Conservation (phyloP, 2,329 filamentous ascomycete genomes). For the Fusarium udum region DNA sequence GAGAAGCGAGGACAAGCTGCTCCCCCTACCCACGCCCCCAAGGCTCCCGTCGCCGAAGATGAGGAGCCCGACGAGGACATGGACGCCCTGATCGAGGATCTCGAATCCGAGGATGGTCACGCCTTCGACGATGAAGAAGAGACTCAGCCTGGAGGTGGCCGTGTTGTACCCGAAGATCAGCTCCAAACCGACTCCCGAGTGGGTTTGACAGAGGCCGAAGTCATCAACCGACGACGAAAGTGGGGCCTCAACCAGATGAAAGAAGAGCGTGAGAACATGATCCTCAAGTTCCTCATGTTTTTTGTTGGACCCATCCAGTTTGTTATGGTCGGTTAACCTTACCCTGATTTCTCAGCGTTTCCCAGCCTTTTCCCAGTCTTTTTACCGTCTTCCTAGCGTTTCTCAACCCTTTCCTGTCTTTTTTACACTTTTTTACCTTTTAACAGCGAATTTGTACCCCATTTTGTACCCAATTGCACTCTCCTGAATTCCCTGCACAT, state of each 20-base stretch:
- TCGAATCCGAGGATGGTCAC: conserved; percentile 82
- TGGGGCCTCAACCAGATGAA: conserved; percentile 90
- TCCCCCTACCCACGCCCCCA: conserved; percentile 47
- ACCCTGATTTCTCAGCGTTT: neutral
- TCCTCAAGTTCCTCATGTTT: conserved; percentile 84
- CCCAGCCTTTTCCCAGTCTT: neutral
- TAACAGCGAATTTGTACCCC: too few relatives aligned
- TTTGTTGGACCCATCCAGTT: conserved; percentile 92
- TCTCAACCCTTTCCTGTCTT: neutral
- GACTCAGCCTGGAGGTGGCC: conserved; percentile 62
- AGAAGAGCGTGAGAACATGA: conserved; percentile 86
- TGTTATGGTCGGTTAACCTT: conserved; percentile 9
- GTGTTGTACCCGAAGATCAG: conserved; percentile 75
- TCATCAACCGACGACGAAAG: conserved; percentile 70
- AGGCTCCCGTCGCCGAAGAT: conserved; percentile 62
- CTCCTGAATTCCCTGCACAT: too few relatives aligned
- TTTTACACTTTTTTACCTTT: too few relatives aligned
- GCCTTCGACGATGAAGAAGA: conserved; percentile 68
- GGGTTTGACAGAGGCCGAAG: conserved; percentile 79
- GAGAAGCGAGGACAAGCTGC: conserved; percentile 63
- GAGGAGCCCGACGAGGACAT: conserved; percentile 84
- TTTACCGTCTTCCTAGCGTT: neutral
- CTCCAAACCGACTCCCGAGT: conserved; percentile 78
- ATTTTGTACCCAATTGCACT: neutral
- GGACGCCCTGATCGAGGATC: conserved; percentile 85